These are phyloP conservation scores for Vaccinium darrowii DNA, from an alignment of 148 eudicot genomes.

Conservation along the genomic window DNA sequence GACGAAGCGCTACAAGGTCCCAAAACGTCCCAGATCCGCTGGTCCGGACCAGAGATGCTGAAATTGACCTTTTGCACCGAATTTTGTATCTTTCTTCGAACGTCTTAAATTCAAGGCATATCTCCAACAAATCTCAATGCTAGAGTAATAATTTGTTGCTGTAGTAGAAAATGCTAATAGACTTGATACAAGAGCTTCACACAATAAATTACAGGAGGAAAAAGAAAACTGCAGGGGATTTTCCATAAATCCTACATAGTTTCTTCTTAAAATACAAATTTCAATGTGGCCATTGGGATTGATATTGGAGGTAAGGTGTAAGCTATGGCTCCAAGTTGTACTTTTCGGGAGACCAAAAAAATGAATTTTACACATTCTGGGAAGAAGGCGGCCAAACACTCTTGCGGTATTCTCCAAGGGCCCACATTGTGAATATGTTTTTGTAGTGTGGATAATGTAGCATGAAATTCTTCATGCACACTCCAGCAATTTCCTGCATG, in stretches of 20 bases:
- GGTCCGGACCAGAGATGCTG: too few species aligned
- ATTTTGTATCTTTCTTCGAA: too few species aligned
- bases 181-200: neutral
- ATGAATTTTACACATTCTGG: neutral
- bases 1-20: too few species aligned
- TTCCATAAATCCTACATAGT: neutral
- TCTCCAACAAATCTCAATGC: neutral
- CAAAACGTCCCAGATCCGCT: too few species aligned
- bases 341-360: neutral
- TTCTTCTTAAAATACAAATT: neutral
- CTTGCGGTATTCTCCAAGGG: constrained; percentile 20
- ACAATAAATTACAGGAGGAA: neutral
- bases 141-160: neutral
- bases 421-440: too few species aligned
- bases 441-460: too few species aligned
- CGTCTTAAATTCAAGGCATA: too few species aligned
- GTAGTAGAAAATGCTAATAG: neutral
- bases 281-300: neutral
- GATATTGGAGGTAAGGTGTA: neutral
- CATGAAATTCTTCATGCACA: too few species aligned
- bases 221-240: neutral
- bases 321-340: neutral
- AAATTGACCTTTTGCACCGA: too few species aligned
- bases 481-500: neutral
- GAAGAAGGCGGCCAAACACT: constrained; percentile 28